These are phyloP conservation scores for Hanseniaspora lindneri DNA, from an alignment of 805 yeast genomes.

Conservation along the genomic window DNA sequence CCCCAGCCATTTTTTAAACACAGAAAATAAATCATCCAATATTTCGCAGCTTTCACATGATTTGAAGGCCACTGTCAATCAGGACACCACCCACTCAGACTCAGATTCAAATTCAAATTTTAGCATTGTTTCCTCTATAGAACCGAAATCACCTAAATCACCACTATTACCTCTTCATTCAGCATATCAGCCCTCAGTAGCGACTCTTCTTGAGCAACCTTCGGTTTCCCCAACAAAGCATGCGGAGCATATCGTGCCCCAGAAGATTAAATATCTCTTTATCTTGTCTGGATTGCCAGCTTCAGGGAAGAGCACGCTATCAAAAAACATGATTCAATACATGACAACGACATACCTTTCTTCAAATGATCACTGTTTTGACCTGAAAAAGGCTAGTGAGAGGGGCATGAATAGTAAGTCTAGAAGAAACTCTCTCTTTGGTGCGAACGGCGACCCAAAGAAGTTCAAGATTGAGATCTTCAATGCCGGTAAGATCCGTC, in stretches of 20 bases:
- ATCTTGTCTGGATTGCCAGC: slow-evolving; percentile 72
- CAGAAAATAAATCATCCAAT: background rate
- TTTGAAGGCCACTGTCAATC: background rate
- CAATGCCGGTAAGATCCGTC: slow-evolving; percentile 63
- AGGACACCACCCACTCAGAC: background rate
- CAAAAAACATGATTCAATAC: slow-evolving; percentile 50
- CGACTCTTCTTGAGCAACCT: background rate
- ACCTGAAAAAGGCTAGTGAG: background rate
- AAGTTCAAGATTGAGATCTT: slow-evolving; percentile 37
- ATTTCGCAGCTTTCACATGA: background rate
- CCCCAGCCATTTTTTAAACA: background rate
- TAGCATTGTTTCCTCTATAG: slow-evolving; percentile 7
- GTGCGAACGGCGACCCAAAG: background rate
- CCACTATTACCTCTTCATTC: background rate
- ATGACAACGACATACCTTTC: slow-evolving; percentile 29
- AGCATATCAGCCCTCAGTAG: background rate
- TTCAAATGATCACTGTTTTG: background rate
- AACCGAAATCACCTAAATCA: slow-evolving; percentile 1
- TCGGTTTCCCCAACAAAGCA: background rate
- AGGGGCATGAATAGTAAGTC: background rate
- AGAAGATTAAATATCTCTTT: slow-evolving; percentile 39
- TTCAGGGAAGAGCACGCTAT: slow-evolving; percentile 61
- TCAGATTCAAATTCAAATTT: slow-evolving; percentile 5
- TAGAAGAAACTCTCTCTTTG: background rate
- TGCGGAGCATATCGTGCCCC: background rate